These are phyloP conservation scores for Vigna hirtella DNA, from an alignment of 306 rosid genomes.

Conservation along the genomic window DNA sequence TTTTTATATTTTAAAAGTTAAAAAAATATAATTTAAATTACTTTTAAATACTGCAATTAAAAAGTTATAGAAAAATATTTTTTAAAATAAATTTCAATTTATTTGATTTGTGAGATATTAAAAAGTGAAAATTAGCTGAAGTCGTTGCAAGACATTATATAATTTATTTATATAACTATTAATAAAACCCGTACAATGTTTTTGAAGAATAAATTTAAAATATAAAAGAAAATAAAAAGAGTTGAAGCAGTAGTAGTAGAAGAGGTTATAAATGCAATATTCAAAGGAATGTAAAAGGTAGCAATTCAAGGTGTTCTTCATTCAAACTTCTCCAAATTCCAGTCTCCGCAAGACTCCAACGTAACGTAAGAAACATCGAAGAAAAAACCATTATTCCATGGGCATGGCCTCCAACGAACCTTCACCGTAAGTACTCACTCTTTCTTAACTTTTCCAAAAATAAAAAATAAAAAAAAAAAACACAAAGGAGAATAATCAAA, in stretches of 20 bases:
- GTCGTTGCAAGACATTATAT: no score
- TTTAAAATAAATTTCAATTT: no score
- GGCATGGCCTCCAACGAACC: conserved; percentile 73
- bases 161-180: no score
- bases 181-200: no score
- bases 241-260: neutral
- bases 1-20: no score
- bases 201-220: no score
- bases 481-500: neutral
- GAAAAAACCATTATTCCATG: neutral
- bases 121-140: no score
- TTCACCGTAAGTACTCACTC: conserved; percentile 67
- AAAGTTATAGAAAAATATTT: no score
- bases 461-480: neutral
- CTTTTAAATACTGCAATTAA: no score
- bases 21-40: no score
- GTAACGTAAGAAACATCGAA: neutral
- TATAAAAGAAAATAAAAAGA: neutral
- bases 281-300: neutral
- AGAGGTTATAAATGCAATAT: neutral
- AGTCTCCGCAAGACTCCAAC: neutral
- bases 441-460: neutral
- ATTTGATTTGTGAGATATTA: no score
- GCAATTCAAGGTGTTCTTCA: neutral
- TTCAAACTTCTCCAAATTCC: neutral